A percentile compares a stretch with the other conserved stretches of the same genome.
Evolutionary conservation across 805 yeast species (phyloP).

Genomic region (Lipomyces anomalus): DNA sequence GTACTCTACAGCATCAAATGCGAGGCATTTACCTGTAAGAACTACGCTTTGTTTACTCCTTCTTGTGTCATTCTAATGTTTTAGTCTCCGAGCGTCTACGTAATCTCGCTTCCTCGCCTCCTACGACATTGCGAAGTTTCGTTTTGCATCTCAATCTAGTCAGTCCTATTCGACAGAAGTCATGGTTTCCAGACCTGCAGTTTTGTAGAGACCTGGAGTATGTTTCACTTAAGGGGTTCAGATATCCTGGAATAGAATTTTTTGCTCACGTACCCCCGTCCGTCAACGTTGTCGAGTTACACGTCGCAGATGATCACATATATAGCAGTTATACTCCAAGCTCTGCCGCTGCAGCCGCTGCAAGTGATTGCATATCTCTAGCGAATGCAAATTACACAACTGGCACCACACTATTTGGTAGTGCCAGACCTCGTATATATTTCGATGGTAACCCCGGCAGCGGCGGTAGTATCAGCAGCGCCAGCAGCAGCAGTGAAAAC

Average conservation of each 20-base stretch:
- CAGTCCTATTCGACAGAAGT: slow-evolving; percentile 18
- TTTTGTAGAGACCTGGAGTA: slow-evolving; percentile 8
- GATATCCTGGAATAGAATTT: slow-evolving; percentile 17
- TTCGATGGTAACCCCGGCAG: no score
- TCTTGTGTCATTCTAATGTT: background rate
- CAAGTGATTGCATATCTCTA: no score
- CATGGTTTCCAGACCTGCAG: slow-evolving; percentile 18
- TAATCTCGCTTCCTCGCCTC: slow-evolving; percentile 18
- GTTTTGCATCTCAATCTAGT: slow-evolving; percentile 10
- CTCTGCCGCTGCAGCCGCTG: no score
- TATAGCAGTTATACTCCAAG: background rate
- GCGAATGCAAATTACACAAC: no score
- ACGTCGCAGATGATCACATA: background rate
- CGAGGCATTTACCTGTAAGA: slow-evolving; percentile 20
- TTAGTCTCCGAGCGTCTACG: slow-evolving; percentile 18
- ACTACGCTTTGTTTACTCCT: background rate
- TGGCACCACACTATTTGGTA: no score
- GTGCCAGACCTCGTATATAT: no score
- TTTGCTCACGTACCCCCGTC: slow-evolving; percentile 12
- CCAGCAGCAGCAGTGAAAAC: no score
- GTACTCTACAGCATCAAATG: slow-evolving; percentile 13
- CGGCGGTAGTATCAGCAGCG: no score
- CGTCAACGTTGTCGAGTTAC: slow-evolving; percentile 13
- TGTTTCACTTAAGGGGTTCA: slow-evolving; percentile 17
- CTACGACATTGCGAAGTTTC: slow-evolving; percentile 6